Base-by-base conservation (phyloP, 352 stramenopile genomes). In the Globisporangium paroecandrum region DNA sequence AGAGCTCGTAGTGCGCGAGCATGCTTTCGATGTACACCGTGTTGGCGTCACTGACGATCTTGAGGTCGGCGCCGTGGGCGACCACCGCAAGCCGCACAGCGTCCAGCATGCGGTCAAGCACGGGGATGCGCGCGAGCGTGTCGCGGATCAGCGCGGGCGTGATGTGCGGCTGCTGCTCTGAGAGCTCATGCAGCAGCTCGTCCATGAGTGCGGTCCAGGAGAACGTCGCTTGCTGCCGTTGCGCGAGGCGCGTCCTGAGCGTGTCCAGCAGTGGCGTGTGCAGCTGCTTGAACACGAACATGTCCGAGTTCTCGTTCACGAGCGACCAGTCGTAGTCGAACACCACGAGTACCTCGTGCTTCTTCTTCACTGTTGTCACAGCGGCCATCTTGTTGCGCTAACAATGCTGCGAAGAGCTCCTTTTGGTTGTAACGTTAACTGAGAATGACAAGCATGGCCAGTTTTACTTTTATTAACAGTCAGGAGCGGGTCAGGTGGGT, bases 311-410 rank as follows among this genome's bases (percentile, higher is more conserved):
- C 25, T 89, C 83, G 68, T 95, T 88, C 58, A 94, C 78, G 54
- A 94, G 73, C 32, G 80, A 94, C 82, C 87, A 93, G 71, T 94
- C 87, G 60, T 91, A 94, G 75, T 94, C 87, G 47, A 94, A 93
- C 51, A 93, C 66, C 36, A 93, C 81, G 34, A 94, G 76, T 15
- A 85, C 74, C 18, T 56, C 24, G 12, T 43, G 10, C 36, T 43
- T 43, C 10, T 43, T 43, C 36, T 32, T 32, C 29, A 32, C 29
- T 32, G 29, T 32, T 32, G 12, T 15, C 10, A 12, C 34, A 13
- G 34, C 4, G 8, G 34, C 9, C 34, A 41, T 41, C 34, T 41
- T 41, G 34, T 41, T 41, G 34, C 34, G 8, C 34, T 41, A 13
- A 3, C 7, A 55, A 25, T 46, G 41, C 12, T 47, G 41, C 41